Base-by-base conservation (phyloP, 192 early-diverging fungal species). In the Entomortierella chlamydospora region DNA sequence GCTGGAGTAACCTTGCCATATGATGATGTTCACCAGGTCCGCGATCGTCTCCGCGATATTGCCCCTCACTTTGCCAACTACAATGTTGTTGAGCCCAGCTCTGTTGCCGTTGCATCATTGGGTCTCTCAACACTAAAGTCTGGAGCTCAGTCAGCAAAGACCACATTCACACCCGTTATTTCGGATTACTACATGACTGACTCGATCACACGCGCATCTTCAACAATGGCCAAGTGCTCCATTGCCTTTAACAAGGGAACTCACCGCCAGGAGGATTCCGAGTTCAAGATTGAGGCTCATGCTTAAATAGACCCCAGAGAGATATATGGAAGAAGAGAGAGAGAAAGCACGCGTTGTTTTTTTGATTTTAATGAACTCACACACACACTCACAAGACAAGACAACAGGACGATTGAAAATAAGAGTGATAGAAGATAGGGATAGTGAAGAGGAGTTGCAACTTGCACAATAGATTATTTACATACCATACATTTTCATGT, bases 141-240 rank as follows among this genome's bases (percentile, higher is more conserved):
- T 33, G 64, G 66, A 13, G 70, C 64, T 39, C 43, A 82, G 47
- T 78, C 62, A 41, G 64, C 76, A 29, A 81, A 64, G 55, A 82
- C 77, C 23, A 57, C 83, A 11, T 88, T 96, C 49, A 81, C 83
- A 22, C 83, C 88, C 1, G 89, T 91, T 4, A 91, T 99, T 47
- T 85, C 83, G 37, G 94, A 98, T 81, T 99, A 93, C 81, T 99
- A 99, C 81, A 90, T 96, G 88, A 99, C 96, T 1, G 93, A 99
- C 76, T 89, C 91, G 7, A 96, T 99, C 56, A 93, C 95, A 39
- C 83, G 97, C 37, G 93, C 98, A 9, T 96, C 95, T 18, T 89
- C 90, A 53, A 98, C 95, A 9, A 99, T 99, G 98, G 98, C 98
- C 51, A 95, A 97, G 76, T 95, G 95, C 70, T 95, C 97, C 25